These are phyloP conservation scores for Sarocladium brachiariae DNA, from an alignment of 2,329 filamentous ascomycete species.

Conservation along the genomic window DNA sequence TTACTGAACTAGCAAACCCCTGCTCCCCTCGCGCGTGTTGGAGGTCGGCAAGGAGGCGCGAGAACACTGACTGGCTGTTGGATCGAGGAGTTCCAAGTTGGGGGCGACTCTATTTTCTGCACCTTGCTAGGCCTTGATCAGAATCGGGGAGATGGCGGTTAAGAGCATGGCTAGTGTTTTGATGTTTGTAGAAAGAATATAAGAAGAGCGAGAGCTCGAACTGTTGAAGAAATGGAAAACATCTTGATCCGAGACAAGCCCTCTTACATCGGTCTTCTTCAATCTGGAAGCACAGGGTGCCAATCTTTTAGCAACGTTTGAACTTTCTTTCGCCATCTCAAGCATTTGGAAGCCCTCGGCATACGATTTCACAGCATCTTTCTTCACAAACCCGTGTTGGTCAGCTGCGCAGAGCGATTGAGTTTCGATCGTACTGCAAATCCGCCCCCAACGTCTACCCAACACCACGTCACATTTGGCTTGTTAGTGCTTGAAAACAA, in stretches of 20 bases:
- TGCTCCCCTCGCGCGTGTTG: neutral
- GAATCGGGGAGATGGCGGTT: neutral
- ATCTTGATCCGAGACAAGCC: neutral
- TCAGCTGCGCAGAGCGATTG: neutral
- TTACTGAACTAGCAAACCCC: neutral
- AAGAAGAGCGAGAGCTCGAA: neutral
- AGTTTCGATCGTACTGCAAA: neutral
- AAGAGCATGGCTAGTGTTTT: neutral
- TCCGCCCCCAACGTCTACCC: neutral
- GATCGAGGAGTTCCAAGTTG: neutral
- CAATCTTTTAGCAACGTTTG: too few species aligned
- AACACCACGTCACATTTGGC: neutral
- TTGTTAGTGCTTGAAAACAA: neutral
- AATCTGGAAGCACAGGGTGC: too few species aligned
- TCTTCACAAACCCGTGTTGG: neutral
- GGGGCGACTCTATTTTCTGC: neutral
- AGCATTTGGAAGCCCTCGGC: too few species aligned
- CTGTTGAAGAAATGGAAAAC: neutral
- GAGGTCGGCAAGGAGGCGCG: neutral
- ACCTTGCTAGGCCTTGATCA: neutral
- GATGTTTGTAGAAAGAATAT: neutral
- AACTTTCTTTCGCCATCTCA: too few species aligned
- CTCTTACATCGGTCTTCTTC: neutral
- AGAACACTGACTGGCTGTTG: constrained; percentile 4
- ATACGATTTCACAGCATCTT: neutral